Conservation (phyloP, 176 grass and related monocot species). For the Coix lacrymajobi region DNA sequence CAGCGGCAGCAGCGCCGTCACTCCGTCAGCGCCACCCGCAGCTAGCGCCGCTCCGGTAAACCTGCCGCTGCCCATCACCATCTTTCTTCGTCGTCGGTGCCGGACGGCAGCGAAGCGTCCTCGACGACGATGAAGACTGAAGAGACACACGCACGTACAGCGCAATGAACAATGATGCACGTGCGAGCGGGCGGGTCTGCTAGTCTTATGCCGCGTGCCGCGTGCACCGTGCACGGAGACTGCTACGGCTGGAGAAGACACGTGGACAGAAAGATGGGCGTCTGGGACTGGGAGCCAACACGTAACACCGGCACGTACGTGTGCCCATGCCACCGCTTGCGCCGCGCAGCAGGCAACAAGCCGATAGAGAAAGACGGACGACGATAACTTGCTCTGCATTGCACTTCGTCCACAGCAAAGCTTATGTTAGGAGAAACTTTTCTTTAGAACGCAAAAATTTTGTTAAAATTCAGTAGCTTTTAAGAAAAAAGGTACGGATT, state of each 20-base stretch:
- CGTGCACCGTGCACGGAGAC: neutral
- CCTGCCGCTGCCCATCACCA: neutral
- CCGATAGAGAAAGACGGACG: neutral
- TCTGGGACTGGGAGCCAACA: neutral
- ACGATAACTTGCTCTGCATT: too few species aligned
- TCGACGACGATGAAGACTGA: too few species aligned
- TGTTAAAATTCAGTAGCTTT: too few species aligned
- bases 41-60: neutral
- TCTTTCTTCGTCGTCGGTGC: neutral
- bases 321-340: neutral
- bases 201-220: neutral
- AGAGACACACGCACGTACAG: too few species aligned
- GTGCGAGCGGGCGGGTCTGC: too few species aligned
- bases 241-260: neutral
- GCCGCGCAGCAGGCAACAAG: neutral
- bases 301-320: neutral
- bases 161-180: too few species aligned
- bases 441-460: too few species aligned
- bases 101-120: too few species aligned
- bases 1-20: slow-evolving; percentile 12
- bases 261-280: neutral
- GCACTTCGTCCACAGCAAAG: too few species aligned
- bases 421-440: too few species aligned
- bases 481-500: too few species aligned
- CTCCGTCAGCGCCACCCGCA: slow-evolving; percentile 10